Conservation (phyloP, 2,329 filamentous ascomycete species). For the Ascochyta lentis region DNA sequence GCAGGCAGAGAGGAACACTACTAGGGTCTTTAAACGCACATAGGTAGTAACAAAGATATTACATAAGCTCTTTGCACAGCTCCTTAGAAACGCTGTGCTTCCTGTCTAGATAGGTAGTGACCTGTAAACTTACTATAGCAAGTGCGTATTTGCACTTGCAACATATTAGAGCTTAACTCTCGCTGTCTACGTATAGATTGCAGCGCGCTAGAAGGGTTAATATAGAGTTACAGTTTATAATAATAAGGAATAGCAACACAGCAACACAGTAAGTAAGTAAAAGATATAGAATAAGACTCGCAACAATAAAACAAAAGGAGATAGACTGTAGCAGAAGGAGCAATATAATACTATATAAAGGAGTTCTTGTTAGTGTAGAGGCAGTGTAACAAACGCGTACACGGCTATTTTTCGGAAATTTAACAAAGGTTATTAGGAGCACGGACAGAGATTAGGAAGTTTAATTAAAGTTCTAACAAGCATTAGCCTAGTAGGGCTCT, state of each 20-base stretch:
- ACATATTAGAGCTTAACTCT: neutral
- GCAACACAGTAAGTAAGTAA: neutral
- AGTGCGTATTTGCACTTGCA: neutral
- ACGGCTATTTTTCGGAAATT: slow-evolving; percentile 5
- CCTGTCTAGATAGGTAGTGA: slow-evolving; percentile 5
- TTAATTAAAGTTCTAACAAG: slow-evolving; percentile 11
- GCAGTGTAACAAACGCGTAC: neutral
- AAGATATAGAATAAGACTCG: neutral
- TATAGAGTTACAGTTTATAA: neutral
- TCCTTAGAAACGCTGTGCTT: slow-evolving; percentile 6
- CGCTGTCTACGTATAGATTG: neutral
- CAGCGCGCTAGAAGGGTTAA: neutral
- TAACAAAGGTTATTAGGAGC: slow-evolving; percentile 10
- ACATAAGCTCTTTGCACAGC: slow-evolving; percentile 6
- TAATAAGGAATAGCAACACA: neutral
- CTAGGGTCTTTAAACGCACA: neutral
- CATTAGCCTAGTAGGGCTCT: slow-evolving; percentile 13
- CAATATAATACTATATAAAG: neutral
- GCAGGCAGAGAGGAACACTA: neutral
- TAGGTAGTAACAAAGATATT: slow-evolving; percentile 1
- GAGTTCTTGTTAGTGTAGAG: neutral
- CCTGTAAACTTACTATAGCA: neutral
- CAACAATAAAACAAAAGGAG: slow-evolving; percentile 1
- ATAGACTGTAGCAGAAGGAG: neutral
- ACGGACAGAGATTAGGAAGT: slow-evolving; percentile 10